These are phyloP conservation scores for Nakaseomyces sp. DNA, from an alignment of 1,139 yeast genomes.

Conservation along the genomic window DNA sequence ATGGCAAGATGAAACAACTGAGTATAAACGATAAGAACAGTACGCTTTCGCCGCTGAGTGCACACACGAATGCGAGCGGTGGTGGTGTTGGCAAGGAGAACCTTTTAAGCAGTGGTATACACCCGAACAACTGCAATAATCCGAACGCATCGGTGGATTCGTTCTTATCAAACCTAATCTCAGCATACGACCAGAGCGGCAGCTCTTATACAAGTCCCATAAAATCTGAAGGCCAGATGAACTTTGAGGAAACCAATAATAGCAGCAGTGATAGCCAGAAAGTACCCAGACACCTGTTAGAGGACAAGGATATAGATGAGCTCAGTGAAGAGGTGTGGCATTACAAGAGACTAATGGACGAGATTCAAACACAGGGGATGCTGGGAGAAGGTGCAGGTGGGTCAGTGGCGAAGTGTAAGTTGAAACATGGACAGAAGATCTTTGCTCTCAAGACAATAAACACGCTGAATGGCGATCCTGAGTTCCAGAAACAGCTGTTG, in stretches of 20 bases:
- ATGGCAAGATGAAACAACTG: constrained; percentile 3
- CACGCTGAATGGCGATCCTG: constrained; percentile 70
- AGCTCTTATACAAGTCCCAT: constrained; percentile 9
- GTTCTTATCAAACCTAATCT: constrained; percentile 19
- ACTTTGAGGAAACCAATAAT: constrained; percentile 1
- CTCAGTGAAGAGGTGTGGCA: constrained; percentile 78
- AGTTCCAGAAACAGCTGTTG: constrained; percentile 69
- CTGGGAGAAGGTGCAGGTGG: constrained; percentile 97
- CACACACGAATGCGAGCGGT: not conserved
- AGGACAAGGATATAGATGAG: constrained; percentile 41
- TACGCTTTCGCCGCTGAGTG: not conserved
- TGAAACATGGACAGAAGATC: constrained; percentile 45
- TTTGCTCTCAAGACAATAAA: constrained; percentile 79
- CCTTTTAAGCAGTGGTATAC: not conserved
- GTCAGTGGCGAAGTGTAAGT: constrained; percentile 67
- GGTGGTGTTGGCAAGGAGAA: no score
- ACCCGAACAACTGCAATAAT: not conserved
- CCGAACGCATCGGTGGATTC: constrained; percentile 17
- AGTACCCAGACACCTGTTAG: constrained; percentile 2
- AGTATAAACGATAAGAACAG: not conserved
- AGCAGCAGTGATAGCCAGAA: not conserved
- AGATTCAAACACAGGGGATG: constrained; percentile 53
- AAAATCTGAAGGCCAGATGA: not conserved
- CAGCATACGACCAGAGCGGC: constrained; percentile 19
- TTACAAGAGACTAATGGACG: constrained; percentile 45